Evolutionary conservation across 2,329 filamentous ascomycete species (phyloP).

Genomic region (Talaromyces sp.): DNA sequence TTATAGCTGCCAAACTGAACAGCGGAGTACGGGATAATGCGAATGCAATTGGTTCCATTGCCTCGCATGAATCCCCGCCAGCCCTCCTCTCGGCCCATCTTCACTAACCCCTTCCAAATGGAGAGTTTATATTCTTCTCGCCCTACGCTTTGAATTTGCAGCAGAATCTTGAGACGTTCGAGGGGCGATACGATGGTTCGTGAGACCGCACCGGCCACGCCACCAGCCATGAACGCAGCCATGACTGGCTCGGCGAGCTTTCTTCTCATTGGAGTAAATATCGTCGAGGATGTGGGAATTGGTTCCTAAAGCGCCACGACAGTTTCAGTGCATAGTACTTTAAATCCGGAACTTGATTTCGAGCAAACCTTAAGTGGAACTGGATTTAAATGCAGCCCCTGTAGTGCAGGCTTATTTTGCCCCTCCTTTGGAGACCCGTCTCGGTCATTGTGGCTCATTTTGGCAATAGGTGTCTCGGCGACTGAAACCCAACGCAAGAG

Average conservation of each 20-base stretch:
- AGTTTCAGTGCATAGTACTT: neutral
- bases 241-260: conserved; percentile 77
- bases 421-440: conserved; percentile 25
- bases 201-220: conserved; percentile 94
- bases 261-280: conserved; percentile 31
- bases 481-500: neutral
- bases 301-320: conserved; percentile 22
- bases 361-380: conserved; percentile 26
- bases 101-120: conserved; percentile 81
- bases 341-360: neutral
- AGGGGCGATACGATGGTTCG: conserved; percentile 95
- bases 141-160: conserved; percentile 90
- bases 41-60: conserved; percentile 97
- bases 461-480: conserved; percentile 16
- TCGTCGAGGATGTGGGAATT: conserved; percentile 17
- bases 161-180: conserved; percentile 95
- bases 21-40: conserved; percentile 96
- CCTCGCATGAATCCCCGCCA: conserved; percentile 97
- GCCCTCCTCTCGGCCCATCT: conserved; percentile 97
- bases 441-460: conserved; percentile 42
- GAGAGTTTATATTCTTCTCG: conserved; percentile 92
- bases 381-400: conserved; percentile 25
- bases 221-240: conserved; percentile 91
- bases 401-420: conserved; percentile 18
- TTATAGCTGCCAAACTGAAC: conserved; percentile 99